Conservation (phyloP, 1,139 yeast genomes). For the Spathaspora sp. region DNA sequence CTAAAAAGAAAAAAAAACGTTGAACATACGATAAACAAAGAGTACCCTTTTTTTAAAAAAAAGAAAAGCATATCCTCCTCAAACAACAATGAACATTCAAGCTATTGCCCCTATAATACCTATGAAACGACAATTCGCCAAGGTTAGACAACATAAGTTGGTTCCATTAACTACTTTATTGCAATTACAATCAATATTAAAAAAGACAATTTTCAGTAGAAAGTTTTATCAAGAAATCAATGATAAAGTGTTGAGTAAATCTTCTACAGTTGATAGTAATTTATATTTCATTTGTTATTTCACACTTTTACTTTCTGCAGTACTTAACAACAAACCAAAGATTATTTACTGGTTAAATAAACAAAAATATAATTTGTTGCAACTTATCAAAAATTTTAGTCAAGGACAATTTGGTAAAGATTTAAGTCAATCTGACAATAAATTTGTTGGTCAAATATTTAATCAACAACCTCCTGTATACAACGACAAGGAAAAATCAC, state of each 20-base stretch:
- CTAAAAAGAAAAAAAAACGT: neutral
- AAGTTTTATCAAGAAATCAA: conserved; percentile 45
- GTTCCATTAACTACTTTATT: conserved; percentile 21
- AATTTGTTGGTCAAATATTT: neutral
- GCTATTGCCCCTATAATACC: neutral
- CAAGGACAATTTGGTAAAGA: conserved; percentile 12
- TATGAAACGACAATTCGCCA: neutral
- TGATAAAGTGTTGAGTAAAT: conserved; percentile 37
- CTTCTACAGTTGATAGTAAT: conserved; percentile 40
- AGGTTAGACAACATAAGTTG: neutral
- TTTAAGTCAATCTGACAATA: conserved; percentile 3
- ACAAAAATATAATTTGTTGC: conserved; percentile 24
- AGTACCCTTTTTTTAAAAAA: neutral
- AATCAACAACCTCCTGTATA: conserved; percentile 6
- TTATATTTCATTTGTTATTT: conserved; percentile 47
- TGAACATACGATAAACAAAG: neutral
- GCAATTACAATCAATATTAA: conserved; percentile 20
- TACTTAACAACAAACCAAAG: conserved; percentile 38
- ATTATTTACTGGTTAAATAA: conserved; percentile 30
- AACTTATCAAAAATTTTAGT: conserved; percentile 10
- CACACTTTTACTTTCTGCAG: conserved; percentile 39
- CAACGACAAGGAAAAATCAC: conserved; percentile 16
- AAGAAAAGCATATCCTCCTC: too few relatives aligned
- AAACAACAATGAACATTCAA: neutral
- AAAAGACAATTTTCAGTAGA: conserved; percentile 30